A percentile compares a stretch with the other conserved stretches of the same genome.
phyloP scores from a whole-genome alignment of 2,329 filamentous ascomycete genomes.

The Anthostomella pinea region DNA sequence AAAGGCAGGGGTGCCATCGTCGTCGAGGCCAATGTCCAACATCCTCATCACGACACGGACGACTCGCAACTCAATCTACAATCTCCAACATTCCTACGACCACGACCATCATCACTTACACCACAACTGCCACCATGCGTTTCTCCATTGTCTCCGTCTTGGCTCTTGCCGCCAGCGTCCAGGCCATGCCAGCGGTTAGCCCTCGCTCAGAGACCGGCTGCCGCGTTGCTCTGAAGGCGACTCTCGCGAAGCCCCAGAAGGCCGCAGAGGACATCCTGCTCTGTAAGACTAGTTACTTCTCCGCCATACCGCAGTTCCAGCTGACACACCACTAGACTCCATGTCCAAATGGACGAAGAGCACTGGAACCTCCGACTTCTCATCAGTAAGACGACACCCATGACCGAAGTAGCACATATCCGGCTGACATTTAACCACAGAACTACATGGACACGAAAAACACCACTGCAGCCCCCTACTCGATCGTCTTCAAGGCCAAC shows the following conservation, averaged over 20 bases:
- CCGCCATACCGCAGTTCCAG: too few relatives aligned
- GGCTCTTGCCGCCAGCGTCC: too few relatives aligned
- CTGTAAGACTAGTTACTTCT: constrained; percentile 4
- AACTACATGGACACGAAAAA: constrained; percentile 11
- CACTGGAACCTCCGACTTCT: constrained; percentile 5
- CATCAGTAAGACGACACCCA: constrained; percentile 8
- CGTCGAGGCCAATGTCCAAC: too few relatives aligned
- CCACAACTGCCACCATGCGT: too few relatives aligned
- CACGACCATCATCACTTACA: too few relatives aligned
- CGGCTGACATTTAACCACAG: constrained; percentile 4
- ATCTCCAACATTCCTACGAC: too few relatives aligned
- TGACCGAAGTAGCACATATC: background rate
- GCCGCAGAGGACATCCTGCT: constrained; percentile 9
- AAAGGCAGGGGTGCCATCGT: too few relatives aligned
- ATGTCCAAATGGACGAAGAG: constrained; percentile 9
- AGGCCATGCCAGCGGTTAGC: too few relatives aligned
- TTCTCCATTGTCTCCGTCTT: too few relatives aligned
- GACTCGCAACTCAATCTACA: too few relatives aligned
- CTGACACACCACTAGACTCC: constrained; percentile 1
- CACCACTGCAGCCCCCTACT: constrained; percentile 11
- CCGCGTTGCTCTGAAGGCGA: constrained; percentile 5
- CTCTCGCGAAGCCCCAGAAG: constrained; percentile 8
- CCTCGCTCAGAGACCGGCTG: too few relatives aligned
- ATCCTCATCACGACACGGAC: too few relatives aligned
- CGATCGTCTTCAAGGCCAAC: constrained; percentile 8